Conservation (phyloP, 208 protist species). For the Leishmania guyanensis region DNA sequence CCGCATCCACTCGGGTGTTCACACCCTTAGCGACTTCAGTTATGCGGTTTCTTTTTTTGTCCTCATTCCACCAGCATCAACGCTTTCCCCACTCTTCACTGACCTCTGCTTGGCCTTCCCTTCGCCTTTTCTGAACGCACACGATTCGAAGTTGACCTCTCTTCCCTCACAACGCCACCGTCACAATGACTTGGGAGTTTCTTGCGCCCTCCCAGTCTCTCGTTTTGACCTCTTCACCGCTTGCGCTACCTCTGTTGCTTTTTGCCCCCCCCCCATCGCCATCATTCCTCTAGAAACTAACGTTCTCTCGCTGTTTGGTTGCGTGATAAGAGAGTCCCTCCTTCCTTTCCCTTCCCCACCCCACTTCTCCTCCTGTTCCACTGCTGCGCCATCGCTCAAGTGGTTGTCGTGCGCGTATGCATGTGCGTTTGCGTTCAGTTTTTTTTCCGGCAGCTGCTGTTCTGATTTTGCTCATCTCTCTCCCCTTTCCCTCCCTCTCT, state of each 20-base stretch:
- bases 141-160: background rate
- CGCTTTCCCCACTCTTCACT: background rate
- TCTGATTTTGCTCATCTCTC: background rate
- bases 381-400: too few species aligned
- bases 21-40: background rate
- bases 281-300: background rate
- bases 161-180: too few species aligned
- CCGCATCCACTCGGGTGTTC: background rate
- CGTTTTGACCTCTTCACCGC: background rate
- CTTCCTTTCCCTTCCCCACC: too few species aligned
- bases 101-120: background rate
- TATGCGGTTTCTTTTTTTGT: background rate
- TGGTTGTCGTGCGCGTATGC: background rate
- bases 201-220: too few species aligned
- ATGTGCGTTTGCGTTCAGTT: background rate
- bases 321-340: too few species aligned
- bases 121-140: background rate
- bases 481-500: conserved; percentile 1
- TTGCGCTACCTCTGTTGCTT: background rate
- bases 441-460: background rate
- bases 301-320: background rate
- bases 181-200: too few species aligned
- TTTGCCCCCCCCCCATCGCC: background rate
- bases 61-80: background rate
- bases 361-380: too few species aligned